Conservation (phyloP, 2,329 filamentous ascomycete species). For the Coniochaeta hoffmannii region DNA sequence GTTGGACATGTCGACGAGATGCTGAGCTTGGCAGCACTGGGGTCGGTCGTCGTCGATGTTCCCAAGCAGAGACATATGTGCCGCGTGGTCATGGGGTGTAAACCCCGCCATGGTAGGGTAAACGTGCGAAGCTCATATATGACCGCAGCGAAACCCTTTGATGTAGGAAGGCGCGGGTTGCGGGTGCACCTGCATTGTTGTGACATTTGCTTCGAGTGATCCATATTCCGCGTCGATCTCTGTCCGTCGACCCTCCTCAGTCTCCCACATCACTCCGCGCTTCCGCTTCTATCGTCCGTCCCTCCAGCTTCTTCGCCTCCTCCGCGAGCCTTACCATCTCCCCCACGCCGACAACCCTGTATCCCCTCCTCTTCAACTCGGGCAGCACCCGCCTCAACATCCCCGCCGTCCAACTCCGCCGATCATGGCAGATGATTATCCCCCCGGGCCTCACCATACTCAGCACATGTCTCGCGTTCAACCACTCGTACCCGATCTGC, state of each 20-base stretch:
- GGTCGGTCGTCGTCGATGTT: neutral
- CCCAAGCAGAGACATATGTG: no score
- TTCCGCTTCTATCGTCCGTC: neutral
- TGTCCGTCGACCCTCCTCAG: neutral
- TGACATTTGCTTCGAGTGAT: neutral
- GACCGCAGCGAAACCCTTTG: no score
- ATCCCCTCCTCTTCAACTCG: conserved; percentile 62
- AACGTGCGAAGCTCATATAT: no score
- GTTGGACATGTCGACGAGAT: neutral
- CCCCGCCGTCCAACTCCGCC: conserved; percentile 72
- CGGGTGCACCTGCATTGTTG: neutral
- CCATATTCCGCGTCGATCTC: no score
- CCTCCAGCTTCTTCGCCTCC: conserved; percentile 29
- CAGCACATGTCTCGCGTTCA: conserved; percentile 74
- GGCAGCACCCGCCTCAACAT: conserved; percentile 71
- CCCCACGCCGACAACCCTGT: conserved; percentile 63
- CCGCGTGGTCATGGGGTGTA: no score
- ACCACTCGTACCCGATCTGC: conserved; percentile 61
- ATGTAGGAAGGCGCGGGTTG: neutral
- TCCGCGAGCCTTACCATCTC: conserved; percentile 34
- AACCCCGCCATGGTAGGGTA: no score
- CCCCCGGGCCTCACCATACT: conserved; percentile 71
- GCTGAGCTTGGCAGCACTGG: neutral
- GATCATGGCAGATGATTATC: conserved; percentile 81
- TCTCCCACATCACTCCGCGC: neutral